A percentile compares a stretch with the other conserved stretches of the same genome.
Conservation (phyloP, 2,329 filamentous ascomycete genomes). For the Venturia carpophila region DNA sequence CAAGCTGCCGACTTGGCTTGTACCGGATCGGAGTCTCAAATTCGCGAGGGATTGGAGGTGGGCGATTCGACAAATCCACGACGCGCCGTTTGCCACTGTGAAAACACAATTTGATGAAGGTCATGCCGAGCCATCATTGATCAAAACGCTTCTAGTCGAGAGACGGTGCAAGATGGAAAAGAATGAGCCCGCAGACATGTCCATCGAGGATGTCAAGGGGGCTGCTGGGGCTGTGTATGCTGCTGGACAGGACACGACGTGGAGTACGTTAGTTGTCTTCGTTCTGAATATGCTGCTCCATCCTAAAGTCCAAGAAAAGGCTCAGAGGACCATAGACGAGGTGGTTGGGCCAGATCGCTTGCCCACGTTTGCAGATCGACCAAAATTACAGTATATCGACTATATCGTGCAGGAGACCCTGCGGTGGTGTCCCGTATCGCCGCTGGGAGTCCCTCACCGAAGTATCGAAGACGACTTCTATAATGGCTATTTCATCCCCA, state of each 20-base stretch:
- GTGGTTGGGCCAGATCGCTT: constrained; percentile 41
- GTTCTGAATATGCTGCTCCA: constrained; percentile 47
- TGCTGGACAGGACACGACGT: constrained; percentile 42
- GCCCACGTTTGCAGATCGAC: constrained; percentile 41
- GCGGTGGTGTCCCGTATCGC: constrained; percentile 29
- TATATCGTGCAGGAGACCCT: constrained; percentile 37
- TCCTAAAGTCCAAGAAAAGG: constrained; percentile 41
- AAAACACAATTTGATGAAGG: constrained; percentile 29
- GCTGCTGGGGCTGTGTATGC: constrained; percentile 43
- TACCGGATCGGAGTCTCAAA: constrained; percentile 22
- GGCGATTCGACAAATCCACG: constrained; percentile 36
- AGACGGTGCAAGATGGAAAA: constrained; percentile 27
- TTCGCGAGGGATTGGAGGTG: constrained; percentile 25
- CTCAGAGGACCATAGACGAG: constrained; percentile 40
- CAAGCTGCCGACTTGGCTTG: constrained; percentile 27
- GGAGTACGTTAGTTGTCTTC: constrained; percentile 40
- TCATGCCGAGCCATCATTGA: constrained; percentile 27
- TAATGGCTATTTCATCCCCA: constrained; percentile 35
- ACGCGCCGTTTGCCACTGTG: constrained; percentile 34
- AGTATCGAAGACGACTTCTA: constrained; percentile 30
- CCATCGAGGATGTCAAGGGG: constrained; percentile 42
- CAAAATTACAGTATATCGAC: constrained; percentile 32
- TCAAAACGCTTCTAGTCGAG: constrained; percentile 27
- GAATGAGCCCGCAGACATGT: constrained; percentile 30
- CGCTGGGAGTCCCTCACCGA: constrained; percentile 29